phyloP scores from a whole-genome alignment of 371 early-diverging fungal genomes.

The Mortierella sp. region DNA sequence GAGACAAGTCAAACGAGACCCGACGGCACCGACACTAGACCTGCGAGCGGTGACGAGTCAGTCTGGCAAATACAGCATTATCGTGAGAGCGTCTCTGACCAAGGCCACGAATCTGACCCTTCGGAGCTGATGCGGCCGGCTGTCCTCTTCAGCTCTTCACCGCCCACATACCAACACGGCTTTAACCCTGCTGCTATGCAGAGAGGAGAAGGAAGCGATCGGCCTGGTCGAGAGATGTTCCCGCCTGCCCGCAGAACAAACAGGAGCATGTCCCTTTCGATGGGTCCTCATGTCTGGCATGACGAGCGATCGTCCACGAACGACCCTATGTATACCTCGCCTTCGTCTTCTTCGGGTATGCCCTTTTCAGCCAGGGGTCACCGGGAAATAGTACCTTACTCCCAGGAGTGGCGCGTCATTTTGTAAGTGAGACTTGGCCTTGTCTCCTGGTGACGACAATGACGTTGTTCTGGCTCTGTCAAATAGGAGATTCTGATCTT shows the following conservation, averaged over 20 bases:
- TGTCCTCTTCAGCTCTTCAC: constrained; percentile 25
- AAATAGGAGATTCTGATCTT: not conserved
- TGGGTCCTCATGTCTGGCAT: constrained; percentile 60
- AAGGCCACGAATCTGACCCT: constrained; percentile 54
- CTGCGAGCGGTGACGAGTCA: not conserved
- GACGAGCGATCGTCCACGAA: constrained; percentile 56
- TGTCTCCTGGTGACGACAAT: not conserved
- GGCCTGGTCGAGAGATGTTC: constrained; percentile 24
- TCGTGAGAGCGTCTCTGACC: constrained; percentile 22
- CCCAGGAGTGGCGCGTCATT: constrained; percentile 67
- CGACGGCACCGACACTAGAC: not conserved
- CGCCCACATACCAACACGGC: constrained; percentile 1
- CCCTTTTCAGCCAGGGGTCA: constrained; percentile 29
- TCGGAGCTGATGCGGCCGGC: constrained; percentile 47
- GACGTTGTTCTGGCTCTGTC: not conserved
- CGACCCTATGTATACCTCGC: not conserved
- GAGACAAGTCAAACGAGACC: not conserved
- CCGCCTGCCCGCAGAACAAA: constrained; percentile 32
- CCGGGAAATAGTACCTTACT: constrained; percentile 50
- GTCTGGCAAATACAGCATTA: constrained; percentile 16
- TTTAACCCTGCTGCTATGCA: not conserved
- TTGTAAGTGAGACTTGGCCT: constrained; percentile 53
- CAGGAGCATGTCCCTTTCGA: constrained; percentile 63
- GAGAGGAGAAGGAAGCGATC: constrained; percentile 10
- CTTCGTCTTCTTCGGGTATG: constrained; percentile 5